Evolutionary conservation across 495 filamentous ascomycete species (phyloP).

Genomic region (Penicillium soppii): DNA sequence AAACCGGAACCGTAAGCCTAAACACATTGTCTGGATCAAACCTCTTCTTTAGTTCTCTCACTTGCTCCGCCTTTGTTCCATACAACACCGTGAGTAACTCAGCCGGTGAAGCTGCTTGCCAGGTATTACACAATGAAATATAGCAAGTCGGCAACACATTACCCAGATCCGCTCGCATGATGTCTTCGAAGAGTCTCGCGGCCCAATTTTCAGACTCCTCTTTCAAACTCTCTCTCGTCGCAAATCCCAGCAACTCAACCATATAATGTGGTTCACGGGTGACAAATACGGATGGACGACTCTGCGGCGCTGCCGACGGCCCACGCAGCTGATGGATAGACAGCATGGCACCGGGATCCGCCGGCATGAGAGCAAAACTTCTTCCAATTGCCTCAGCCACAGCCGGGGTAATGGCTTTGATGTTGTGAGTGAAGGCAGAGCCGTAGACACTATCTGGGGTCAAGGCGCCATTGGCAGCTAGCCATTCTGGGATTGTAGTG

Average conservation of each 20-base stretch:
- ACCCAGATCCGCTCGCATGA: slow-evolving; percentile 11
- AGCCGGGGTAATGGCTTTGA: slow-evolving; percentile 20
- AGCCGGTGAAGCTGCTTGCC: not conserved
- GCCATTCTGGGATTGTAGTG: slow-evolving; percentile 23
- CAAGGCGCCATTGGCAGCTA: slow-evolving; percentile 11
- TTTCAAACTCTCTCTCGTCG: not conserved
- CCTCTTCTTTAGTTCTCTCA: slow-evolving; percentile 28
- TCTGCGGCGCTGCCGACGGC: slow-evolving; percentile 6
- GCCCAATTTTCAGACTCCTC: slow-evolving; percentile 28
- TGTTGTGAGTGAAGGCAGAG: slow-evolving; percentile 17
- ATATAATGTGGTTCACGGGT: slow-evolving; percentile 37
- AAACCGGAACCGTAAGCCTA: slow-evolving; percentile 24
- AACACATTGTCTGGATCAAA: slow-evolving; percentile 35
- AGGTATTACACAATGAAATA: slow-evolving; percentile 22
- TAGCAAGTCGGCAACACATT: slow-evolving; percentile 31
- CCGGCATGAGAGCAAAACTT: slow-evolving; percentile 24
- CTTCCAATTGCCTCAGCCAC: slow-evolving; percentile 20
- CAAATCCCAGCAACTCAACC: slow-evolving; percentile 32
- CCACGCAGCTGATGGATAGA: slow-evolving; percentile 34
- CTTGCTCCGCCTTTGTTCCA: slow-evolving; percentile 13
- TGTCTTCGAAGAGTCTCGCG: slow-evolving; percentile 3
- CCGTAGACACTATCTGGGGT: slow-evolving; percentile 23
- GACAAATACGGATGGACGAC: slow-evolving; percentile 27
- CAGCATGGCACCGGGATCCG: slow-evolving; percentile 20
- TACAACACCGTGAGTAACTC: slow-evolving; percentile 19